A percentile compares a stretch with the other conserved stretches of the same genome.
phyloP scores from a whole-genome alignment of 2,329 filamentous ascomycete genomes.

The Venturia carpophila region DNA sequence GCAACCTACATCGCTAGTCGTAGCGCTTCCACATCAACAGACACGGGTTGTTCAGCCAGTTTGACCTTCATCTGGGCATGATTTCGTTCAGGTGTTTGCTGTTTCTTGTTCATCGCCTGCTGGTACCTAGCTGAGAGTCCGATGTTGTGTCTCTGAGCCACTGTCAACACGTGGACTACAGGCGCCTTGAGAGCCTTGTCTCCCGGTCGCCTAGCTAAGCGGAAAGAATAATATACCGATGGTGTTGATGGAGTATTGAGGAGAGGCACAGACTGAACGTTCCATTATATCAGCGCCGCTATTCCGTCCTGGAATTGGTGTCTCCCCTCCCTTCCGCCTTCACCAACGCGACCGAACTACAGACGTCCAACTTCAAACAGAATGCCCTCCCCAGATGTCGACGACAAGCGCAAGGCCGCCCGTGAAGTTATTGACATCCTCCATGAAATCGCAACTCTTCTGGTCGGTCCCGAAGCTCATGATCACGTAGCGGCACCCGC shows the following conservation, averaged over 20 bases:
- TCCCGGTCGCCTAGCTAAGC: not conserved
- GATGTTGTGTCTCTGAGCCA: not conserved
- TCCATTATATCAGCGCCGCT: not conserved
- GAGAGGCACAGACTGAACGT: too few relatives aligned
- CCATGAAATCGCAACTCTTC: slow-evolving; percentile 77
- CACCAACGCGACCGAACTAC: not conserved
- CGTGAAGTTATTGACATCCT: slow-evolving; percentile 77
- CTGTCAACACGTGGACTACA: not conserved
- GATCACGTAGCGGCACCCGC: not conserved
- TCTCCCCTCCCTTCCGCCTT: not conserved
- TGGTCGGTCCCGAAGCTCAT: slow-evolving; percentile 51
- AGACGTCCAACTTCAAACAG: not conserved
- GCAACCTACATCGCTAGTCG: too few relatives aligned
- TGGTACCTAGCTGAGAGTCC: not conserved
- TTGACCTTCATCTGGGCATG: too few relatives aligned
- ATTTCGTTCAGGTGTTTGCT: too few relatives aligned
- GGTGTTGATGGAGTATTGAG: not conserved
- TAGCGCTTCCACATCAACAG: too few relatives aligned
- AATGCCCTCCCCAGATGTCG: slow-evolving; percentile 6
- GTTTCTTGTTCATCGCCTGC: not conserved
- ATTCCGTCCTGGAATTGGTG: not conserved
- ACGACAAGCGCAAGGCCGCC: slow-evolving; percentile 61
- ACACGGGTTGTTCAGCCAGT: not conserved
- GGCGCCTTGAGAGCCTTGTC: not conserved
- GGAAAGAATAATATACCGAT: not conserved